Conservation (phyloP, 106 monocot genomes). For the Chionographis japonica region DNA sequence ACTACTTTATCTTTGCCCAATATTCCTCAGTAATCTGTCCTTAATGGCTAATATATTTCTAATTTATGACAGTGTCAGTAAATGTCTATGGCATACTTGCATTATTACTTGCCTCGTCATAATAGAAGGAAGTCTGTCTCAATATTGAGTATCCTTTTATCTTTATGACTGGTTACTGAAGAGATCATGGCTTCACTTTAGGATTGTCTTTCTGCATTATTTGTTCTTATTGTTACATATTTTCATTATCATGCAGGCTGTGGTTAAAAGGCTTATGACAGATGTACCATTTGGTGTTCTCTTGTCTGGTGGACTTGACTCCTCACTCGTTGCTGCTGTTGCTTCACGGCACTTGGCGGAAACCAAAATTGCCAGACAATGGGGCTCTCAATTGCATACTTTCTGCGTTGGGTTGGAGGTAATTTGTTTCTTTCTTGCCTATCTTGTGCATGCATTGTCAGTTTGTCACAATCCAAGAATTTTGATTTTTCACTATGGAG, state of each 20-base stretch:
- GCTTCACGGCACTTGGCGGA: constrained; percentile 44
- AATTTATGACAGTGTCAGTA: too few relatives aligned
- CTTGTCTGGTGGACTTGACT: constrained; percentile 68
- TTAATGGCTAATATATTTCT: too few relatives aligned
- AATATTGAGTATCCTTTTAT: not conserved
- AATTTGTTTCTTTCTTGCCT: not conserved
- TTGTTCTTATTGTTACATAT: not conserved
- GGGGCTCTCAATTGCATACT: constrained; percentile 69
- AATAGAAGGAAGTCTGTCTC: not conserved
- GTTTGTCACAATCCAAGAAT: not conserved
- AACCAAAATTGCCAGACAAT: constrained; percentile 45
- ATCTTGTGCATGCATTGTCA: not conserved
- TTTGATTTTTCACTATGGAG: not conserved
- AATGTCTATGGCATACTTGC: not conserved
- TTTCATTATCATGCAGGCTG: constrained; percentile 30
- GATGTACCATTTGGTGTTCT: constrained; percentile 78
- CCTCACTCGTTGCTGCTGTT: constrained; percentile 71
- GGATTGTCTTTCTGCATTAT: not conserved
- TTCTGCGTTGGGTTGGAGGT: constrained; percentile 73
- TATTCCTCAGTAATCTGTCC: too few relatives aligned
- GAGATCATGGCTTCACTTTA: not conserved
- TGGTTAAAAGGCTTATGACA: constrained; percentile 66
- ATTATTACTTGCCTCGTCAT: not conserved
- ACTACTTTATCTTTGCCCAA: too few relatives aligned
- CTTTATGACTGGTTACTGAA: not conserved